Evolutionary conservation across 306 rosid species (phyloP).

Genomic region (Chamaecrista fasciculata): DNA sequence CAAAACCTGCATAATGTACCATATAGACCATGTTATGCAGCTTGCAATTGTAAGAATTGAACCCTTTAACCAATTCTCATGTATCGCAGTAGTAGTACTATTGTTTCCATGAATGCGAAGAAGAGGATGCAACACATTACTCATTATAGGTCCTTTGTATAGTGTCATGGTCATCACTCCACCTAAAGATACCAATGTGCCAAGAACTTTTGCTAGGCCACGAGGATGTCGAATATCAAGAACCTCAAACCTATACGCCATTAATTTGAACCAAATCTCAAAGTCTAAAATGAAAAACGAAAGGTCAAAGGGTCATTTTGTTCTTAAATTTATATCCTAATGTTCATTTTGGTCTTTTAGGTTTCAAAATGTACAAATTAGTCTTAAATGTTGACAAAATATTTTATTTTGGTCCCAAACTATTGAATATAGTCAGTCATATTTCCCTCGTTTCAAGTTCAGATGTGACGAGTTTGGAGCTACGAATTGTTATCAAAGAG

Average conservation of each 20-base stretch:
- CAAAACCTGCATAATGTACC: conserved; percentile 86
- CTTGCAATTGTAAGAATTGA: conserved; percentile 65
- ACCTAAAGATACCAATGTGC: conserved; percentile 62
- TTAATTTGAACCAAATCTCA: conserved; percentile 1
- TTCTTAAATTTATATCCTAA: too few species aligned
- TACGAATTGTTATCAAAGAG: too few species aligned
- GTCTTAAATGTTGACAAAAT: too few species aligned
- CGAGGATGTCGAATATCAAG: conserved; percentile 48
- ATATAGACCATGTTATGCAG: conserved; percentile 74
- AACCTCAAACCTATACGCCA: conserved; percentile 62
- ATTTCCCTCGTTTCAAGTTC: too few species aligned
- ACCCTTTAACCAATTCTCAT: conserved; percentile 70
- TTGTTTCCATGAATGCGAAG: conserved; percentile 45
- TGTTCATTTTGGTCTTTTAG: too few species aligned
- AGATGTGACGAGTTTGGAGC: too few species aligned
- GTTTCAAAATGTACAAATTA: too few species aligned
- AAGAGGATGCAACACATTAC: conserved; percentile 52
- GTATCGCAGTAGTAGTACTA: conserved; percentile 32
- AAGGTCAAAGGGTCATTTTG: too few species aligned
- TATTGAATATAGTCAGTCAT: too few species aligned
- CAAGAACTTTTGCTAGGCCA: conserved; percentile 64
- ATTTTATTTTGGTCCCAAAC: too few species aligned
- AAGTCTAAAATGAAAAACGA: not conserved
- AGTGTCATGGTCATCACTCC: conserved; percentile 84
- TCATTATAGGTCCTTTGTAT: conserved; percentile 62